These are phyloP conservation scores for Mycena sanguinolenta DNA, from an alignment of 768 basidiomycete genomes.

Conservation along the genomic window DNA sequence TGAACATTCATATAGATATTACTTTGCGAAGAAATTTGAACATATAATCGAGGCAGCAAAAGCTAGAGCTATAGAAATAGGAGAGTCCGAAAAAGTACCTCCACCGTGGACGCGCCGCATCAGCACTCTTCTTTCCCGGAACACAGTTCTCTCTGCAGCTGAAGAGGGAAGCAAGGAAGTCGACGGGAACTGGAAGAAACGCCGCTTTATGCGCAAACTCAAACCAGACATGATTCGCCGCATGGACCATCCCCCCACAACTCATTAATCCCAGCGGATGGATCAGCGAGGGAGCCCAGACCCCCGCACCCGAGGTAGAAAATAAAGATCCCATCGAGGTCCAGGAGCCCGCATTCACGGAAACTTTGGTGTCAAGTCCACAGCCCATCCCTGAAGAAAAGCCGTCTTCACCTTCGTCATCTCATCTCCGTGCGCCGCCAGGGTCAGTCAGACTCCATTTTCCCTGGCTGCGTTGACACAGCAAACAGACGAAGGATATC, in stretches of 20 bases:
- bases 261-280: conserved; percentile 82
- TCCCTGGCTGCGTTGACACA: not conserved
- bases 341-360: conserved; percentile 37
- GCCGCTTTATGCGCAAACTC: conserved; percentile 54
- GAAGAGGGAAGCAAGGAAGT: conserved; percentile 39
- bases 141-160: conserved; percentile 44
- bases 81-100: conserved; percentile 38
- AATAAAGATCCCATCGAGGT: not conserved
- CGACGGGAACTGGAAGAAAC: conserved; percentile 38
- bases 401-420: conserved; percentile 25
- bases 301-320: not conserved
- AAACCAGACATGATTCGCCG: conserved; percentile 84
- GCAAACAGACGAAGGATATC: conserved; percentile 50
- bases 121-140: conserved; percentile 49
- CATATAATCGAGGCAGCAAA: conserved; percentile 65
- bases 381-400: conserved; percentile 14
- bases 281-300: conserved; percentile 63
- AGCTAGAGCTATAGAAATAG: conserved; percentile 41
- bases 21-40: conserved; percentile 79
- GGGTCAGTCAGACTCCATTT: conserved; percentile 16
- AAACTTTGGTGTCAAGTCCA: conserved; percentile 31
- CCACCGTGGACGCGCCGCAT: conserved; percentile 46
- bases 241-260: conserved; percentile 75
- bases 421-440: conserved; percentile 19
- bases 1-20: conserved; percentile 62